phyloP scores from a whole-genome alignment of 1,284 basidiomycete genomes.

The Malassezia equina region DNA sequence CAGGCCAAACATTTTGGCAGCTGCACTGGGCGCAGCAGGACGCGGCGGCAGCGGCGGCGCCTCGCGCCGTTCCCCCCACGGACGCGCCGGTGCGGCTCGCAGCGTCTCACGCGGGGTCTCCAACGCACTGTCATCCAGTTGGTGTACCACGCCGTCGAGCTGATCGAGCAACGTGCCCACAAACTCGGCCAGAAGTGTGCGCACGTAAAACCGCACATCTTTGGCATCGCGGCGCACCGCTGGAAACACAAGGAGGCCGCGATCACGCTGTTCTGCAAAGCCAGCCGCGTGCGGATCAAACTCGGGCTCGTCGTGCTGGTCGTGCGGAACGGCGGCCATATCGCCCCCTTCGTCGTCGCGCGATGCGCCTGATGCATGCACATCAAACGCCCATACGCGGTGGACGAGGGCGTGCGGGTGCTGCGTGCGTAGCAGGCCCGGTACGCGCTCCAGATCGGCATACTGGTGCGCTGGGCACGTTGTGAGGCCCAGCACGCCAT shows the following conservation, averaged over 20 bases:
- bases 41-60: conserved; percentile 14
- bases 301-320: neutral
- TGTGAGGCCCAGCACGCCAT: conserved; percentile 37
- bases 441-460: conserved; percentile 23
- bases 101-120: conserved; percentile 46
- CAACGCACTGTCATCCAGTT: conserved; percentile 33
- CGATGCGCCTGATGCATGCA: conserved; percentile 16
- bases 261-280: conserved; percentile 26
- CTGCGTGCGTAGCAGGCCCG: conserved; percentile 25
- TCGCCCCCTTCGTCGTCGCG: neutral
- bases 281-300: conserved; percentile 16
- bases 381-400: conserved; percentile 41
- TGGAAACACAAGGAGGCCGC: conserved; percentile 40
- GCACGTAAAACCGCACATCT: conserved; percentile 43
- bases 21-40: conserved; percentile 16
- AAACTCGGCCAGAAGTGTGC: conserved; percentile 35
- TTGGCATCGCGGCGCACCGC: conserved; percentile 40
- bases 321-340: neutral
- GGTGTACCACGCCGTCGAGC: conserved; percentile 27
- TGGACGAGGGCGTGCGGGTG: conserved; percentile 41
- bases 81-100: conserved; percentile 1
- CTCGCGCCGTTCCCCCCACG: conserved; percentile 3
- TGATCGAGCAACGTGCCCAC: conserved; percentile 36
- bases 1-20: conserved; percentile 19
- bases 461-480: conserved; percentile 18